Percentiles rank a stretch among this genome's conserved stretches.
phyloP scores from a whole-genome alignment of 192 early-diverging fungal species.

The Coemansia sp. region DNA sequence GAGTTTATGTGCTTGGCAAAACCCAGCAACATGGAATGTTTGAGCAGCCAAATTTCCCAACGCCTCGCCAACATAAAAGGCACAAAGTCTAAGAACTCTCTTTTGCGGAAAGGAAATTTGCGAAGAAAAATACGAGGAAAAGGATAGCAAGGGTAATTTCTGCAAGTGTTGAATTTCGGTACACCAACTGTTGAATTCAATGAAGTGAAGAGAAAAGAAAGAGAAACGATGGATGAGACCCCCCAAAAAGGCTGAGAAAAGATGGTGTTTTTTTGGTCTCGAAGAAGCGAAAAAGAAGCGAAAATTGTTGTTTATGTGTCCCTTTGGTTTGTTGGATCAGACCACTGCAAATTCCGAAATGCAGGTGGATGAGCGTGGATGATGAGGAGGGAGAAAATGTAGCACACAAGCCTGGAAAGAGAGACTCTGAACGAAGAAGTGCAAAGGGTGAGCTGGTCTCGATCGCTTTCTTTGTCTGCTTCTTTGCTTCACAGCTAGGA shows the following conservation, averaged over 20 bases:
- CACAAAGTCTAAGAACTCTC: background rate
- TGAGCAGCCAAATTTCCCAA: background rate
- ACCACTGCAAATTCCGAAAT: too few relatives aligned
- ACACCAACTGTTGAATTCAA: background rate
- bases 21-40: background rate
- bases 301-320: too few relatives aligned
- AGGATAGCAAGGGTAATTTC: background rate
- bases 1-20: background rate
- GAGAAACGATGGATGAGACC: background rate
- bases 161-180: background rate
- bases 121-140: background rate
- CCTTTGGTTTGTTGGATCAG: too few relatives aligned
- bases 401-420: background rate
- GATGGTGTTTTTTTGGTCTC: background rate
- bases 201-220: slow-evolving; percentile 4
- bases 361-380: too few relatives aligned
- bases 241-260: background rate
- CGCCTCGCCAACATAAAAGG: background rate
- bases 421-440: background rate
- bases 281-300: too few relatives aligned
- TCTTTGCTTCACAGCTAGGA: background rate
- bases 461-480: background rate
- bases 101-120: background rate
- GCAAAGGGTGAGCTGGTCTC: background rate
- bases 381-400: too few relatives aligned